Evolutionary conservation across 495 filamentous ascomycete genomes (phyloP), one percentile per base, ranked within the genome.

Genomic region (Articulospora tetracladia): DNA sequence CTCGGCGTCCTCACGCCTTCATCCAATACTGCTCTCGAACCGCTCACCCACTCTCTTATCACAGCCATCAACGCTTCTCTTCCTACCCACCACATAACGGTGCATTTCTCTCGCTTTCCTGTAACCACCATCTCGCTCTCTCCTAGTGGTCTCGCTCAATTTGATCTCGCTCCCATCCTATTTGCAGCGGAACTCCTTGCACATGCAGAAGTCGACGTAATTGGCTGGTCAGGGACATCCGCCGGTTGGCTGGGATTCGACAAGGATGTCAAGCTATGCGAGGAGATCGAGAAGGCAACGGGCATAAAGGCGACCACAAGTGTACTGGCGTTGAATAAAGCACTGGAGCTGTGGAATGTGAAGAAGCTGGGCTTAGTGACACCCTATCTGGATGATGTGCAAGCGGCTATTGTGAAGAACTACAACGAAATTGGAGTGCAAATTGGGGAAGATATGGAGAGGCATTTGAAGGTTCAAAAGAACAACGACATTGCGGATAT

Each of bases 1-100:
- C 47, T 68, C 26, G 66, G 64, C 12, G 41, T 68, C 17, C 49
- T 68, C 15, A 57, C 56, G 1, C 66, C 66, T 19, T 66, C 61
- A 12, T 64, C 60, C 27, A 66, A 66, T 55, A 66, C 60, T 6
- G 60, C 58, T n/a, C 52, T 69, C 26, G 63, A 79, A 77, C 49
- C 76, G 49, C 49, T 78, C 73, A 49, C 80, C 72, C 59, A 81
- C 77, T 59, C 72, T 66, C 68, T 85, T 20, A 51, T 67, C 15
- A 46, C 41, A 3, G 20, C 22, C 24, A 13, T 67, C 57, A 64
- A 63, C 55, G 19, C 20, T 3, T 6, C 30, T 22, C 46, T 48
- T 10, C 47, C 63, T 2, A 20, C n/a, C 27, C 20, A 53, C 52
- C n/a, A 46, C 26, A 57, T 67, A 19, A 64, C 57, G 1, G 65